phyloP scores from a whole-genome alignment of 2,329 filamentous ascomycete species.

The Clonostachys sp. region DNA sequence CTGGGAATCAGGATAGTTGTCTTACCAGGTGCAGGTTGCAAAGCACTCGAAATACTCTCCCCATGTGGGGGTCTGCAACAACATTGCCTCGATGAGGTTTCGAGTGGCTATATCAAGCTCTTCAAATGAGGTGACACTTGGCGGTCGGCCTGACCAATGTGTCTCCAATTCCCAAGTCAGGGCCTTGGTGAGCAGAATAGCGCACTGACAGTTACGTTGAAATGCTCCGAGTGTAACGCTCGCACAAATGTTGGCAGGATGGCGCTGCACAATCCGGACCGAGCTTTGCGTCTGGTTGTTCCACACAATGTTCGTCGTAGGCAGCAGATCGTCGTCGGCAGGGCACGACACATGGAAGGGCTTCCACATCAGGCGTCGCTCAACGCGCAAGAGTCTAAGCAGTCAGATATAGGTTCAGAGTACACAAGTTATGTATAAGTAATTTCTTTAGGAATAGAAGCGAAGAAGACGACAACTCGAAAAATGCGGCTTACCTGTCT shows the following conservation, averaged over 20 bases:
- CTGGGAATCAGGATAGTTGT: conserved; percentile 1
- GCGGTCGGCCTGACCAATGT: conserved; percentile 8
- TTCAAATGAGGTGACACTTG: conserved; percentile 17
- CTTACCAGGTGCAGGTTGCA: conserved; percentile 25
- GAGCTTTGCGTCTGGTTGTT: conserved; percentile 13
- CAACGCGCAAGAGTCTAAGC: conserved; percentile 20
- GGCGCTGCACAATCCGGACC: conserved; percentile 13
- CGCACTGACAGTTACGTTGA: conserved; percentile 26
- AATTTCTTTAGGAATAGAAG: not conserved
- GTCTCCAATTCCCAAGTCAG: conserved; percentile 13
- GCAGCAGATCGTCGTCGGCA: conserved; percentile 24
- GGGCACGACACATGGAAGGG: conserved; percentile 28
- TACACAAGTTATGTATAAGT: no score
- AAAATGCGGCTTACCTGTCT: conserved; percentile 27
- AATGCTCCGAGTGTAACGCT: conserved; percentile 24
- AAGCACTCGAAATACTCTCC: conserved; percentile 27
- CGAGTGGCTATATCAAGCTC: conserved; percentile 23
- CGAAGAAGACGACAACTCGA: not conserved
- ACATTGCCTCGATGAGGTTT: conserved; percentile 23
- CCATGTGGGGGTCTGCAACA: conserved; percentile 22
- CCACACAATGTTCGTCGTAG: conserved; percentile 25
- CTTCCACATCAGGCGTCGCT: conserved; percentile 20
- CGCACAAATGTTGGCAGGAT: conserved; percentile 16
- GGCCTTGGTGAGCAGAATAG: conserved; percentile 24
- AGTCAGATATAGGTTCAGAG: no score